Base-by-base conservation (phyloP, 257 asterid species). In the Linderniella brevidens region DNA sequence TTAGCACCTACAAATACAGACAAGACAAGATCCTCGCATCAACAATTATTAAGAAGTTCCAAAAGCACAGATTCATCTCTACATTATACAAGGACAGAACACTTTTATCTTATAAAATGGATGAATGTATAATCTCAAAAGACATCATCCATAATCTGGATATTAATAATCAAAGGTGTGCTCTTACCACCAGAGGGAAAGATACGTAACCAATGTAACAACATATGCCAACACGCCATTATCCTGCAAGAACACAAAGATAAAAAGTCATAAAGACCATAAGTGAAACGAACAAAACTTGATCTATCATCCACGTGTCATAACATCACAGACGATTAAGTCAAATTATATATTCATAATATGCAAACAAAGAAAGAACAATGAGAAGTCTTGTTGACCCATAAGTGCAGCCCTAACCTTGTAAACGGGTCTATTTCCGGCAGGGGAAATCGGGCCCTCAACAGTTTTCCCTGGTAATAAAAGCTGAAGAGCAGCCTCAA, bases 401-500 rank as follows among this genome's bases (percentile, higher is more conserved):
- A 20, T n/a, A 45, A 48, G 6, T 25, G 32, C 32, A 25, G 6
- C 4, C 32, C 32, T 25, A 25, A 86, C 94, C 97, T 87, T 87
- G 75, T 87, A 87, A 53, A 87, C 68, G 12, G 97, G 97, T 54
- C 39, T 74, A 62, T 80, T 80, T 53, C 97, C 97, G 46, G 88
- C 50, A 4, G 97, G 95, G 20, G 97, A 87, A 29, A 83, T 64
- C 0, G 97, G 97, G 44, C 97, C 97, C 56, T 80, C 78, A 1
- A 83, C 93, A 53, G 67, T 70, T 58, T 80, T 83, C 19, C 97
- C 97, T 0, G 97, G 97, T 11, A 87, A 66, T 55, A 71, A 66
- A 56, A 87, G 92, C 86, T 83, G 97, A 49, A 87, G 88, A 1
- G 86, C 75, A 44, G 95, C 95, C 81, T 87, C 88, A 59, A 83